Percentiles rank a stretch among this genome's conserved stretches.
Conservation (phyloP, 164 flowering plant species). For the Kingdonia uniflora region DNA sequence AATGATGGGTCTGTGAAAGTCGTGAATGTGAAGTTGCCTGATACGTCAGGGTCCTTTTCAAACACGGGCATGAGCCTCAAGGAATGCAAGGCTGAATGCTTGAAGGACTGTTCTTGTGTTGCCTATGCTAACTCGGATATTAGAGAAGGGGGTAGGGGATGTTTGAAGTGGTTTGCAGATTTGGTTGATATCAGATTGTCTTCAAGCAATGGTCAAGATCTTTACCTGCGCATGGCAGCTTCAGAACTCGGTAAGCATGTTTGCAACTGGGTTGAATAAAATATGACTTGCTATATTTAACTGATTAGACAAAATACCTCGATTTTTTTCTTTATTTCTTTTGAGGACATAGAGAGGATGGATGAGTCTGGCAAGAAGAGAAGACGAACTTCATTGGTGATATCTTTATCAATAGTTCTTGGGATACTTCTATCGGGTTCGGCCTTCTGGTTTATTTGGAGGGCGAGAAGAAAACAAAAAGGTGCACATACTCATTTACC, state of each 20-base stretch:
- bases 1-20: background rate
- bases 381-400: too few relatives aligned
- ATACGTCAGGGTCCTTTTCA: background rate
- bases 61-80: background rate
- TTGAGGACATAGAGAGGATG: background rate
- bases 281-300: too few relatives aligned
- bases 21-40: background rate
- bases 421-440: too few relatives aligned
- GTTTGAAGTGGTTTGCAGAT: conserved; percentile 23
- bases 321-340: background rate
- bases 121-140: background rate
- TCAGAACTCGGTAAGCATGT: conserved; percentile 6
- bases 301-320: background rate
- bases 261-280: too few relatives aligned
- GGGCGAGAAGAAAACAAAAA: background rate
- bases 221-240: conserved; percentile 2
- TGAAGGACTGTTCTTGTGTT: background rate
- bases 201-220: background rate
- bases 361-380: too few relatives aligned
- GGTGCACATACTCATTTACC: too few relatives aligned
- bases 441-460: background rate
- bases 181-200: background rate
- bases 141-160: conserved; percentile 18
- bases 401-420: too few relatives aligned
- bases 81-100: background rate